These are phyloP conservation scores for Amaranthus hypochondriacus DNA, from an alignment of 148 eudicot species.

Conservation along the genomic window DNA sequence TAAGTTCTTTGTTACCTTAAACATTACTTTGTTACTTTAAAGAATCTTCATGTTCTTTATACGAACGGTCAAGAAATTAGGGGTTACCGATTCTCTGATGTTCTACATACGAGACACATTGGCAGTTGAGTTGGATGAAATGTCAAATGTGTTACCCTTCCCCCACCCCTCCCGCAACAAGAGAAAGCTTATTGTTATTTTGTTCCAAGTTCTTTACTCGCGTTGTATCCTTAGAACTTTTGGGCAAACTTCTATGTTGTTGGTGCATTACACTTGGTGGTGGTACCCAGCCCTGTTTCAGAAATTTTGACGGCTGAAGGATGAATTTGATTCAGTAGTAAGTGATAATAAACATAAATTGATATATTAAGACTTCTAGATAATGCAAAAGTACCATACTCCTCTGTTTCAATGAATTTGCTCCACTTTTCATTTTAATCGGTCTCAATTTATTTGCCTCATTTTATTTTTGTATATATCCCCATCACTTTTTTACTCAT, in stretches of 20 bases:
- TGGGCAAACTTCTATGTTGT: neutral
- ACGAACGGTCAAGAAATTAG: neutral
- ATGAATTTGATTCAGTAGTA: too few species aligned
- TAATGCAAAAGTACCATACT: too few species aligned
- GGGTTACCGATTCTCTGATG: neutral
- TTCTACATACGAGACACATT: neutral
- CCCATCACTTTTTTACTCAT: too few species aligned
- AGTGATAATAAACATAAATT: too few species aligned
- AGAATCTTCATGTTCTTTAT: neutral
- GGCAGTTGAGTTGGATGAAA: neutral
- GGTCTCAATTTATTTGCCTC: too few species aligned
- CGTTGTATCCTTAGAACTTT: neutral
- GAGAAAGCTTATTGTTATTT: neutral
- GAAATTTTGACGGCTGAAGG: neutral
- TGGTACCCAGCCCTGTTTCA: neutral
- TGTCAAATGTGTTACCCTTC: neutral
- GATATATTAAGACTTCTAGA: too few species aligned
- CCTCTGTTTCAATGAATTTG: too few species aligned
- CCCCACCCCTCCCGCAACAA: neutral
- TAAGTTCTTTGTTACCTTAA: slow-evolving; percentile 33
- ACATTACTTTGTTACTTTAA: neutral
- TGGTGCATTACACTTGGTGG: neutral
- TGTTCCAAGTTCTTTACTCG: neutral
- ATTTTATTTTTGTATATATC: too few species aligned
- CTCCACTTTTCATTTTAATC: too few species aligned